These are phyloP conservation scores for Gossypium australe DNA, from an alignment of 345 rosid species.

Conservation along the genomic window DNA sequence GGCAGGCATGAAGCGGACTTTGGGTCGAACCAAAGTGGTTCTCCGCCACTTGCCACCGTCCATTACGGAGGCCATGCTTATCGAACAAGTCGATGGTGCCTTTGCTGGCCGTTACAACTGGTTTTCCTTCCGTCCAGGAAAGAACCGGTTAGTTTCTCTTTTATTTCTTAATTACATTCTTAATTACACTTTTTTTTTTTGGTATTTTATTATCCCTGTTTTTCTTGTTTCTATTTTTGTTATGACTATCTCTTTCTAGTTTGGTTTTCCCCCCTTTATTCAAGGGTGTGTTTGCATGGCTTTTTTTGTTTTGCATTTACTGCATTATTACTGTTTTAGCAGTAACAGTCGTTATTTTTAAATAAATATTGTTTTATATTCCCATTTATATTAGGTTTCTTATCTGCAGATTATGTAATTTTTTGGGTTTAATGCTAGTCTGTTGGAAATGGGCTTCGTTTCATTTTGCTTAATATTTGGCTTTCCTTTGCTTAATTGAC, in stretches of 20 bases:
- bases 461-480: constrained; percentile 2
- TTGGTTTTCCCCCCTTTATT: not conserved
- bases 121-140: constrained; percentile 58
- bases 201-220: not conserved
- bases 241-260: not conserved
- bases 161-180: not conserved
- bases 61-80: constrained; percentile 39
- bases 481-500: not conserved
- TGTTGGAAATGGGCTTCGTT: not conserved
- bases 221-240: not conserved
- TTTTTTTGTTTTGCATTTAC: not conserved
- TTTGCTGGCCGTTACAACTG: constrained; percentile 60
- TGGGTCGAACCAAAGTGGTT: constrained; percentile 70
- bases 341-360: not conserved
- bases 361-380: not conserved
- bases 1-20: constrained; percentile 41
- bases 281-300: not conserved
- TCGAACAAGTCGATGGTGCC: constrained; percentile 49
- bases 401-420: not conserved
- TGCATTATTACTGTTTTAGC: not conserved
- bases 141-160: constrained; percentile 42
- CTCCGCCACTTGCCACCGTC: constrained; percentile 69
- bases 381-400: not conserved
- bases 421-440: not conserved
- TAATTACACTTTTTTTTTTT: not conserved